A percentile compares a stretch with the other conserved stretches of the same genome.
These are phyloP conservation scores for Pseudoperonospora humuli DNA, from an alignment of 352 stramenopile genomes.

Conservation along the genomic window DNA sequence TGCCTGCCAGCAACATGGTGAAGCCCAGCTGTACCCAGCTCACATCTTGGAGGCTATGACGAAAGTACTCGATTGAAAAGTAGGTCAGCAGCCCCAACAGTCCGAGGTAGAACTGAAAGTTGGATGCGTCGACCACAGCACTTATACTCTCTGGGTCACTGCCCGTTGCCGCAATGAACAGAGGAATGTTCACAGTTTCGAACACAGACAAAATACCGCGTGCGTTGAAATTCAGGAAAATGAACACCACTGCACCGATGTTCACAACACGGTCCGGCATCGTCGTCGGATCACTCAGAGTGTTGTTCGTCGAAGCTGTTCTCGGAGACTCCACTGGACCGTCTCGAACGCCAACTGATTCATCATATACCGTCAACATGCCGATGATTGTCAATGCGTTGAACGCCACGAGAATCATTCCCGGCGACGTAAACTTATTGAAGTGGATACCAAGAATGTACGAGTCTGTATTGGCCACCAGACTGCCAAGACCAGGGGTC, in stretches of 20 bases:
- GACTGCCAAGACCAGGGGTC: conserved; percentile 57
- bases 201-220: conserved; percentile 72
- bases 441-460: conserved; percentile 57
- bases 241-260: conserved; percentile 58
- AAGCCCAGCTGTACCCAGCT: conserved; percentile 64
- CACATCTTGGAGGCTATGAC: conserved; percentile 45
- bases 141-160: conserved; percentile 38
- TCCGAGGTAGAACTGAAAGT: conserved; percentile 74
- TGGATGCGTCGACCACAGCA: conserved; percentile 51
- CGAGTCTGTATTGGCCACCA: conserved; percentile 50
- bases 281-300: conserved; percentile 31
- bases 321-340: conserved; percentile 46
- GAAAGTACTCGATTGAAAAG: conserved; percentile 66
- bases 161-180: conserved; percentile 58
- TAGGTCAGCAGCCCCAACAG: conserved; percentile 60
- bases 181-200: conserved; percentile 68
- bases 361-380: conserved; percentile 57
- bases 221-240: conserved; percentile 69
- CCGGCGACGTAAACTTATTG: conserved; percentile 68
- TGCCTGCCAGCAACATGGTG: conserved; percentile 43
- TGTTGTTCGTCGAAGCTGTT: conserved; percentile 34
- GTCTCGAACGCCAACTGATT: conserved; percentile 44
- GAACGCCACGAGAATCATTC: conserved; percentile 51
- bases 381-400: conserved; percentile 60
- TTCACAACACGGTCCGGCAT: conserved; percentile 53